Evolutionary conservation across 768 basidiomycete genomes (phyloP).

Genomic region (Sarcodon sp.): DNA sequence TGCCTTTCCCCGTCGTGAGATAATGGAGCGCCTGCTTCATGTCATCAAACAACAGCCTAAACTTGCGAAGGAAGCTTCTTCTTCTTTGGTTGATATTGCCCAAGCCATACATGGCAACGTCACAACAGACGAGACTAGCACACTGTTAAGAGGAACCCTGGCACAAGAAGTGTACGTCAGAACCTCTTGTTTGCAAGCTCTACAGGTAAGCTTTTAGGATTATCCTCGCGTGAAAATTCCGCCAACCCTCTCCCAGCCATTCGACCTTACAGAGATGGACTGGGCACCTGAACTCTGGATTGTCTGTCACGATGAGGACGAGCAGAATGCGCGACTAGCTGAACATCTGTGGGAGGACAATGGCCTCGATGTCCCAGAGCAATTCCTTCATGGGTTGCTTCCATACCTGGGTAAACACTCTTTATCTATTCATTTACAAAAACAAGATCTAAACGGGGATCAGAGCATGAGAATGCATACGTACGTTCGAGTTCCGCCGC

Average conservation of each 20-base stretch:
- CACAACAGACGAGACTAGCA: conserved; percentile 43
- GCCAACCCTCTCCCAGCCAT: conserved; percentile 37
- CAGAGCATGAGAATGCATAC: conserved; percentile 72
- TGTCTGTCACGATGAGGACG: conserved; percentile 78
- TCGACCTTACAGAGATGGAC: conserved; percentile 89
- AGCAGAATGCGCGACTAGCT: conserved; percentile 80
- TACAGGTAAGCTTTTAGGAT: conserved; percentile 48
- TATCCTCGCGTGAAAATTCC: not conserved
- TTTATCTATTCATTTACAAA: not conserved
- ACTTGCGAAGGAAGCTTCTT: conserved; percentile 73
- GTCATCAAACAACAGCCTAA: conserved; percentile 69
- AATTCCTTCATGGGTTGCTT: conserved; percentile 43
- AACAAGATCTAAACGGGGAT: not conserved
- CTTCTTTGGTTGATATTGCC: conserved; percentile 68
- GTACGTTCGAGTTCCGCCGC: conserved; percentile 62
- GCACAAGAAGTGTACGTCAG: conserved; percentile 82
- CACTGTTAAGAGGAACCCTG: conserved; percentile 63
- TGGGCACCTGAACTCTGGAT: conserved; percentile 88
- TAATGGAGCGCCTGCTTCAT: conserved; percentile 57
- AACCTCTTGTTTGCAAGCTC: conserved; percentile 78
- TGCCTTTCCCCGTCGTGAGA: conserved; percentile 61
- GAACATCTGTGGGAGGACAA: conserved; percentile 90
- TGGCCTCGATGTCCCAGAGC: conserved; percentile 75
- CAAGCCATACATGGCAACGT: conserved; percentile 64
- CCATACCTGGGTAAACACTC: conserved; percentile 49